phyloP scores from a whole-genome alignment of 805 yeast species.

The Alloascoidea africana region DNA sequence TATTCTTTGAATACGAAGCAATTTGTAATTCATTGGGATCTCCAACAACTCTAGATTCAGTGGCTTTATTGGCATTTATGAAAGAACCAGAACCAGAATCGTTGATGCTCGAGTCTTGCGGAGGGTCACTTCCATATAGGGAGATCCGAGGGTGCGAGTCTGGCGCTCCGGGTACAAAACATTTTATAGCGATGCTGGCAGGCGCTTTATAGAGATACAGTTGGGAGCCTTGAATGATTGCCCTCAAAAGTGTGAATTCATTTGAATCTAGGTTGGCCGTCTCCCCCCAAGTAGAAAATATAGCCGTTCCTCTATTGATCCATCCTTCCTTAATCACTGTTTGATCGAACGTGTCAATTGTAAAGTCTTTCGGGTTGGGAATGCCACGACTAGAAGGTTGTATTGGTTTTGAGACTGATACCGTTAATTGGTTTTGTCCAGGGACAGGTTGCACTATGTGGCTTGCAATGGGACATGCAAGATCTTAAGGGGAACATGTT shows the following conservation, averaged over 20 bases:
- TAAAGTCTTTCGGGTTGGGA: neutral
- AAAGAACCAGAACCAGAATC: too few relatives aligned
- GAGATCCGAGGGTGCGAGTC: too few relatives aligned
- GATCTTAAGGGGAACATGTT: too few relatives aligned
- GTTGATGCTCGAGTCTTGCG: neutral
- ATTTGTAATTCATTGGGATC: too few relatives aligned
- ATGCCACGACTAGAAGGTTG: too few relatives aligned
- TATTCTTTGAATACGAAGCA: too few relatives aligned
- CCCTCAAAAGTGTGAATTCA: constrained; percentile 23
- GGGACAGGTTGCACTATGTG: too few relatives aligned
- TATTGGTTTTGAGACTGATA: too few relatives aligned
- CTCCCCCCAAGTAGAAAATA: constrained; percentile 3
- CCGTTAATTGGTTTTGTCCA: too few relatives aligned
- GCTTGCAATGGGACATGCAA: too few relatives aligned
- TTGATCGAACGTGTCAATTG: constrained; percentile 2
- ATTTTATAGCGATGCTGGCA: constrained; percentile 3
- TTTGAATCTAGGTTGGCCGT: constrained; percentile 6
- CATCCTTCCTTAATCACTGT: constrained; percentile 17
- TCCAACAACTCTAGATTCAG: too few relatives aligned
- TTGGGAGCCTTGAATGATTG: constrained; percentile 34
- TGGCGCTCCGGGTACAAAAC: constrained; percentile 19
- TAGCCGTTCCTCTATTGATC: constrained; percentile 13
- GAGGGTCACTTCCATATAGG: neutral
- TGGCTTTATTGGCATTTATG: too few relatives aligned
- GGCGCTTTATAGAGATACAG: constrained; percentile 28